Percentiles rank a stretch among this genome's conserved stretches.
Evolutionary conservation across 2,329 filamentous ascomycete species (phyloP).

Genomic region (Aspergillus felis): DNA sequence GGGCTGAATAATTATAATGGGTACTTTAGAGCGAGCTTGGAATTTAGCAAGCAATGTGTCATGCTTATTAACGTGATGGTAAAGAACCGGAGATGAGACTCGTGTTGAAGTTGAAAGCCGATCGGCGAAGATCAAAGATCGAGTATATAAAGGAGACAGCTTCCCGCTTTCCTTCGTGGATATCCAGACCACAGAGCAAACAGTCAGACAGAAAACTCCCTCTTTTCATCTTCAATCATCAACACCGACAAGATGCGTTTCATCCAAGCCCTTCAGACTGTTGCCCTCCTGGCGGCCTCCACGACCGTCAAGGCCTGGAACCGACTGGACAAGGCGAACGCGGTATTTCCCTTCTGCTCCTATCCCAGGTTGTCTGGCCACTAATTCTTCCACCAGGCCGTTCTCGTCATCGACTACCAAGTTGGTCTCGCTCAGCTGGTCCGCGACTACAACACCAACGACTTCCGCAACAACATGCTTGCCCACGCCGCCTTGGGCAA

Average conservation of each 20-base stretch:
- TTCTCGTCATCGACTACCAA: conserved; percentile 32
- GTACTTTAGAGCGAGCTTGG: not conserved
- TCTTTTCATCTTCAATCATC: not conserved
- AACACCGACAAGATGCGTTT: not conserved
- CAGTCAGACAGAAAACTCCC: not conserved
- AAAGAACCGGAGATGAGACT: not conserved
- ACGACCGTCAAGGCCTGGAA: conserved; percentile 22
- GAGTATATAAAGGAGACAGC: not conserved
- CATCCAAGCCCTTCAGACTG: conserved; percentile 23
- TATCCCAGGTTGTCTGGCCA: not conserved
- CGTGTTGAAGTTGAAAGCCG: not conserved
- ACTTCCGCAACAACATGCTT: conserved; percentile 64
- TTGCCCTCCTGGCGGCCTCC: conserved; percentile 15
- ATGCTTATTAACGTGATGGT: not conserved
- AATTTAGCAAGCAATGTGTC: not conserved
- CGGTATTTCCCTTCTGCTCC: conserved; percentile 8
- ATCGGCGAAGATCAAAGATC: not conserved
- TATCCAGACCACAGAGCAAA: not conserved
- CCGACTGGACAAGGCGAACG: conserved; percentile 24
- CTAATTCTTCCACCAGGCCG: conserved; percentile 10
- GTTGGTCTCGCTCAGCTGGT: conserved; percentile 43
- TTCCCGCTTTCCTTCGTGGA: not conserved
- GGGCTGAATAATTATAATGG: not conserved
- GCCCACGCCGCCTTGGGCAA: conserved; percentile 65
- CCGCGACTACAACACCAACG: conserved; percentile 62